Base-by-base conservation (phyloP, 768 basidiomycete genomes). In the Scleroderma citrinum region DNA sequence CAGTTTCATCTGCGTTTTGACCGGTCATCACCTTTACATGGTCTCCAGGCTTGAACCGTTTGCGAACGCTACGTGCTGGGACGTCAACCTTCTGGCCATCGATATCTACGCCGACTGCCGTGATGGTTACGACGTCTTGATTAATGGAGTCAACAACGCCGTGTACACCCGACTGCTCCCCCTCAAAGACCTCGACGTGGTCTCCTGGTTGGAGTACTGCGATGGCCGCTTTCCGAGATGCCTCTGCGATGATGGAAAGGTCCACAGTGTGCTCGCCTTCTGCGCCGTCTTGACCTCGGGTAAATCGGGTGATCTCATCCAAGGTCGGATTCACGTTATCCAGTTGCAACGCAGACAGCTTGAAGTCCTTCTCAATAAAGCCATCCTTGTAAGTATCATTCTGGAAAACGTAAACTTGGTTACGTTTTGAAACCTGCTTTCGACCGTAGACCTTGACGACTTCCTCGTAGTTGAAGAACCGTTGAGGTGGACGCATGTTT, bases 21-120 rank as follows among this genome's bases (percentile, higher is more conserved):
- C 96, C 96, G 14, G 84, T 77, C 84, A 98, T 92, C 49, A 98
- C 95, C 70, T 98, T 98, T 69, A 99, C 92, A 60, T 99, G 96
- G 69, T 98, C 95, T 61, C 96, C 96, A 48, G 92, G 79, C 64
- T 92, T 93, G 76, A 99, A 98, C 38, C 86, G 76, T 70, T 99
- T 99, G 59, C 94, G 76, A 3, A 98, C 93, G 63, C 87, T 87
- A 47, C 88, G 76, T 1, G 91, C 89, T 10, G 88, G 85, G 7
- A 94, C 76, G 50, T 93, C 90, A 48, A 94, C 78, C 63, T 85
- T 83, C 63, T 91, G 87, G 0, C 87, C 88, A 50, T 91, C 88
- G 44, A 95, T 77, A 50, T 96, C 94, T 24, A 88, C 69, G 5
- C 87, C 86, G 23, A 82, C 71, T 2, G 88, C 88, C 30, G 81